Conservation (phyloP, 805 yeast species). For the Scheffersomyces amazonensis region DNA sequence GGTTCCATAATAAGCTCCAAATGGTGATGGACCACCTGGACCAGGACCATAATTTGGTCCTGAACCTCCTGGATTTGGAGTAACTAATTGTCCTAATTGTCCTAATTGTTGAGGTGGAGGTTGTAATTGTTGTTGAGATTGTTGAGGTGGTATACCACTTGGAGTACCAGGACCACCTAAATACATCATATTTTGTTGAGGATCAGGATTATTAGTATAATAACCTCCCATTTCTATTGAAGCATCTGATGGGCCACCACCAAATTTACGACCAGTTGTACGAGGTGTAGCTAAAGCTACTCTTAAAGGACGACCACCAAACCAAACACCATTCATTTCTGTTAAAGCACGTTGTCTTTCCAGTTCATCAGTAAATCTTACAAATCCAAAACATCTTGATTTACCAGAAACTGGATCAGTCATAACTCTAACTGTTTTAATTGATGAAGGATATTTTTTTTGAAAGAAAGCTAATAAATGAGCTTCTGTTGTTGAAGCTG, state of each 20-base stretch:
- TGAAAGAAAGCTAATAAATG: slow-evolving; percentile 72
- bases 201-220: background rate
- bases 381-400: slow-evolving; percentile 79
- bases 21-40: background rate
- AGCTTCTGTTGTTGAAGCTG: slow-evolving; percentile 78
- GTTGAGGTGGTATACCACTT: background rate
- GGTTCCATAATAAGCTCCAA: slow-evolving; percentile 6
- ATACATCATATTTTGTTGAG: background rate
- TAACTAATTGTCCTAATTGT: background rate
- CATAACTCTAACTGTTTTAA: slow-evolving; percentile 81
- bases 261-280: slow-evolving; percentile 12
- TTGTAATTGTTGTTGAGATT: background rate
- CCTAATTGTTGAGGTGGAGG: background rate
- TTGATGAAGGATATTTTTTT: slow-evolving; percentile 56
- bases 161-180: slow-evolving; percentile 1
- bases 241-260: background rate
- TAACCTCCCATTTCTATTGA: background rate
- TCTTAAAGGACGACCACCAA: slow-evolving; percentile 72
- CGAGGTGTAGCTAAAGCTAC: slow-evolving; percentile 82
- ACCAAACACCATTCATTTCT: slow-evolving; percentile 79
- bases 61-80: slow-evolving; percentile 1
- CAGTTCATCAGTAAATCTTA: slow-evolving; percentile 65
- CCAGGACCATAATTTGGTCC: background rate
- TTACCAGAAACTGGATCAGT: slow-evolving; percentile 79
- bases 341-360: slow-evolving; percentile 66